These are phyloP conservation scores for Hibiscus mutabilis DNA, from an alignment of 345 rosid genomes.

Conservation along the genomic window DNA sequence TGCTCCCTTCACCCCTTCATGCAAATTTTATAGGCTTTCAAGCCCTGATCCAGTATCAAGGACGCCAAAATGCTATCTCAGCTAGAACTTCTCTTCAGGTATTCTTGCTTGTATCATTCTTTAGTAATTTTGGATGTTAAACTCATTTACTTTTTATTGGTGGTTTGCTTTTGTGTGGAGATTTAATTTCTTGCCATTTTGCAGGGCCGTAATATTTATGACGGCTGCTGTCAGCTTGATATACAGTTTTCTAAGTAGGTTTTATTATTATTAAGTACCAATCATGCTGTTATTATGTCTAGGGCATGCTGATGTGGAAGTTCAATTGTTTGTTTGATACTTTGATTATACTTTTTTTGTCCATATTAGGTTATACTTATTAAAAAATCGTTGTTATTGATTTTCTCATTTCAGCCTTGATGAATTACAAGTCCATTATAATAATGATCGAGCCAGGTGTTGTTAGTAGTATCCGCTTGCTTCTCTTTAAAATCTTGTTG, in stretches of 20 bases:
- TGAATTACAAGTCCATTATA: conserved; percentile 93
- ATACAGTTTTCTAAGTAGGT: conserved; percentile 90
- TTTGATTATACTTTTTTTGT: not conserved
- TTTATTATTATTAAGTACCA: not conserved
- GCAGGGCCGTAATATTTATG: conserved; percentile 95
- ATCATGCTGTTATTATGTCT: conserved; percentile 4
- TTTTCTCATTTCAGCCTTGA: conserved; percentile 59
- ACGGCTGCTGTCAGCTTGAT: conserved; percentile 94
- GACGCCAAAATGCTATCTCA: conserved; percentile 63
- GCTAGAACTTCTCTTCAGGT: conserved; percentile 95
- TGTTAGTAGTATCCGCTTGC: conserved; percentile 9
- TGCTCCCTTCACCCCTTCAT: conserved; percentile 8
- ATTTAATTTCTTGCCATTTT: conserved; percentile 12
- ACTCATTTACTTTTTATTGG: not conserved
- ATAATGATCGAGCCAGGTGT: conserved; percentile 91
- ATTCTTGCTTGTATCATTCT: not conserved
- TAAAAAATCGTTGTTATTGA: not conserved
- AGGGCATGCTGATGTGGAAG: not conserved
- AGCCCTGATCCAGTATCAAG: conserved; percentile 86
- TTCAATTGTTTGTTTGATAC: conserved; percentile 6
- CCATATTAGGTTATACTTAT: conserved; percentile 13
- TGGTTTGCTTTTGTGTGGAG: conserved; percentile 13
- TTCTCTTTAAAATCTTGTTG: conserved; percentile 7
- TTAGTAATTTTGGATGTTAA: not conserved
- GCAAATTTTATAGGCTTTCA: conserved; percentile 47